phyloP scores from a whole-genome alignment of 495 filamentous ascomycete species.

The Usnea hakonensis region DNA sequence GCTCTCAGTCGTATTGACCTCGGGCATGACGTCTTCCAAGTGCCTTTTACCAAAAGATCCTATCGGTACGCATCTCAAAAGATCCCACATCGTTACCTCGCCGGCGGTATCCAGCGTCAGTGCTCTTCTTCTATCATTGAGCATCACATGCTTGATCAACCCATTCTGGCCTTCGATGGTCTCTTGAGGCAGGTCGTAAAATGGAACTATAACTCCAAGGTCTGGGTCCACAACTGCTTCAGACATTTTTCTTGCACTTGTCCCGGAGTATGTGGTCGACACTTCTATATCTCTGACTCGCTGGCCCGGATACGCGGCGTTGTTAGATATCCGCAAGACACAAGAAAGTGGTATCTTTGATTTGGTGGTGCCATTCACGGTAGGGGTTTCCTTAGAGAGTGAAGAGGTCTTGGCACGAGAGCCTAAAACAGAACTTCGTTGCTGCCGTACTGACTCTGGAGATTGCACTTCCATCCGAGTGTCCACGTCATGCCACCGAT shows the following conservation, averaged over 20 bases:
- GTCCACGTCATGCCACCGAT: conserved; percentile 85
- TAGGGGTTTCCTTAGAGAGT: conserved; percentile 18
- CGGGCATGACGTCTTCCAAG: conserved; percentile 81
- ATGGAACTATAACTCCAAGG: conserved; percentile 50
- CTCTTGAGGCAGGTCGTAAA: conserved; percentile 69
- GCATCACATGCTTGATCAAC: conserved; percentile 81
- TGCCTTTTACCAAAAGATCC: conserved; percentile 86
- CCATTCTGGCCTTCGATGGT: conserved; percentile 94
- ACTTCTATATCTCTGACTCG: conserved; percentile 42
- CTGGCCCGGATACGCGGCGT: conserved; percentile 59
- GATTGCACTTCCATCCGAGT: conserved; percentile 54
- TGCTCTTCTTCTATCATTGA: conserved; percentile 85
- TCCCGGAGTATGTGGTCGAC: conserved; percentile 40
- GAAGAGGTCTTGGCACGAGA: conserved; percentile 32
- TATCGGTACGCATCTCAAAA: conserved; percentile 79
- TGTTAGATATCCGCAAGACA: conserved; percentile 73
- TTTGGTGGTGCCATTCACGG: conserved; percentile 34
- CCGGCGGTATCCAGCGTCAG: conserved; percentile 91
- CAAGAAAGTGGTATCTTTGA: conserved; percentile 69
- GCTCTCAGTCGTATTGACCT: conserved; percentile 80
- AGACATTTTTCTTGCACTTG: conserved; percentile 50
- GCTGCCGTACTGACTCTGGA: conserved; percentile 47
- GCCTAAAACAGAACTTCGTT: conserved; percentile 43
- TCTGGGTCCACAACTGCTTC: conserved; percentile 55
- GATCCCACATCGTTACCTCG: conserved; percentile 94